Evolutionary conservation across 768 basidiomycete genomes (phyloP).

Genomic region (Collybia sp.): DNA sequence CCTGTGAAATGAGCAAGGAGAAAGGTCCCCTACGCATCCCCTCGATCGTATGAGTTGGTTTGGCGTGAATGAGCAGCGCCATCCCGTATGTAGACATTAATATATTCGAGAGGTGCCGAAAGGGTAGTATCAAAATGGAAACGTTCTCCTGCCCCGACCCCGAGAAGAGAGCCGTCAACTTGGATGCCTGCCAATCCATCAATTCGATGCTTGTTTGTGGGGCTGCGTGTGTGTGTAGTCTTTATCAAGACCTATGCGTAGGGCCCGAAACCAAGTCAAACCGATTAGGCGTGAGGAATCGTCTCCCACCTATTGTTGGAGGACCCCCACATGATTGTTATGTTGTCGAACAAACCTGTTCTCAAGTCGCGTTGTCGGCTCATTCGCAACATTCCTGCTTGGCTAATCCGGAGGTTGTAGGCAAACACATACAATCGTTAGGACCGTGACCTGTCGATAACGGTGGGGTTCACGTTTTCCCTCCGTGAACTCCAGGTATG

Average conservation of each 20-base stretch:
- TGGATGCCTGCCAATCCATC: slow-evolving; percentile 21
- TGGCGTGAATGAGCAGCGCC: slow-evolving; percentile 60
- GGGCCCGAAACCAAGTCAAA: slow-evolving; percentile 17
- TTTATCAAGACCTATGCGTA: neutral
- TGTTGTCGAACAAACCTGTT: slow-evolving; percentile 43
- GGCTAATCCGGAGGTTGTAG: too few relatives aligned
- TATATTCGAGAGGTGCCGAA: slow-evolving; percentile 66
- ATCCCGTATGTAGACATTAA: slow-evolving; percentile 73
- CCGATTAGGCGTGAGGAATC: slow-evolving; percentile 32
- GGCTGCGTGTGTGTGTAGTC: slow-evolving; percentile 31
- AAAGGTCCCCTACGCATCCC: slow-evolving; percentile 63
- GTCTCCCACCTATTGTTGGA: slow-evolving; percentile 39
- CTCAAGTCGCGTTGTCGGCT: too few relatives aligned
- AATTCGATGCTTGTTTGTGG: slow-evolving; percentile 34
- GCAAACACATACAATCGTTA: too few relatives aligned
- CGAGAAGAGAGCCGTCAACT: slow-evolving; percentile 1
- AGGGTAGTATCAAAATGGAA: slow-evolving; percentile 42
- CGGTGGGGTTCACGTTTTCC: too few relatives aligned
- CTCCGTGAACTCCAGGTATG: too few relatives aligned
- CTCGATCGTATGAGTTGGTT: slow-evolving; percentile 62
- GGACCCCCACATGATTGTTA: slow-evolving; percentile 46
- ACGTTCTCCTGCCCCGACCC: slow-evolving; percentile 22
- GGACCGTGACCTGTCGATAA: too few relatives aligned
- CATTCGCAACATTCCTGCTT: too few relatives aligned
- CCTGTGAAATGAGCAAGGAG: slow-evolving; percentile 55